Base-by-base conservation (phyloP, 2,329 filamentous ascomycete species). In the Decorospora gaudefroyi region DNA sequence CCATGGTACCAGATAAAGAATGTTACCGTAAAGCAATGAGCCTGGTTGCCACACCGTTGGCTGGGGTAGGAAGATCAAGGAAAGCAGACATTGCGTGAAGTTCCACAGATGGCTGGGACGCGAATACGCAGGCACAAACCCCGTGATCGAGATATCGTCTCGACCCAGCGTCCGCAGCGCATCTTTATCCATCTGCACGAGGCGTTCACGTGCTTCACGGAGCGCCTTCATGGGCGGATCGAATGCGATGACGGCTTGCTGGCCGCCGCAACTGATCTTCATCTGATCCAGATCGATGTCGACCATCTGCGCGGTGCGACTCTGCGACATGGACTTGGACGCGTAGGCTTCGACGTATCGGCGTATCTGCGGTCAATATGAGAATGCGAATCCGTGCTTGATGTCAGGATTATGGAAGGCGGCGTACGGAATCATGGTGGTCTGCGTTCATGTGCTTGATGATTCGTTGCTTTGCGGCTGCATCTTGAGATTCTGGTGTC, bases 371-470 rank as follows among this genome's bases (percentile, higher is more conserved):
- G 30, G 25, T 55, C 25, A 45, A 39, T 41, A 42, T 58, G 26
- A 50, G 37, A 16, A 31, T 33, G 29, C 32, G 30, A 12, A 17
- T 19, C 38, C 12, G 31, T 16, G 17, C 6, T 21, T 32, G 23
- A 31, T 15, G 27, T 42, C 19, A 36, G 31, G 15, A 17, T 26
- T 46, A 31, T 11, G 13, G 35, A 15, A 10, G 26, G 16, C 21
- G 37, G n/a, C 42, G 27, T 66, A 76, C 82, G 45, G 89, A 88
- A 57, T 82, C 79, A 37, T 78, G 75, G 73, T 96, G 92, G 70
- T 92, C 87, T 29, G 76, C 75, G 74, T 96, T 96, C 88, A 96
- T 93, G 76, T 96, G 91, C 22, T 77, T 77, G 64, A 92, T 81
- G 68, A 90, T 85, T 46, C 84, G 82, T 45, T 76, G 61, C 63